phyloP scores from a whole-genome alignment of 305 asterid genomes.

The Vinca major region DNA sequence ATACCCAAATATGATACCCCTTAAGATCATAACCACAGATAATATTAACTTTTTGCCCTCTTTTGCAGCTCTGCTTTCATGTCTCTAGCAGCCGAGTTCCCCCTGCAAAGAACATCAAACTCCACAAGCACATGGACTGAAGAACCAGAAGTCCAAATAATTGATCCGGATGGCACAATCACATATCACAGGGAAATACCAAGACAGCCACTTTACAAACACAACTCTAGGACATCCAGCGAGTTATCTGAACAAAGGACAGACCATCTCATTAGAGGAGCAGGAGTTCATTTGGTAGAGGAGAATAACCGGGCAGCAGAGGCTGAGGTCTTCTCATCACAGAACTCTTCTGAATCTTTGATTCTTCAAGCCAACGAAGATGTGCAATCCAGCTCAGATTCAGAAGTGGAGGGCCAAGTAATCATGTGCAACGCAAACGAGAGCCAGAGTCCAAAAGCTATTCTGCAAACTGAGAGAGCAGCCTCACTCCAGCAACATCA shows the following conservation, averaged over 20 bases:
- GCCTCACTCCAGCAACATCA: constrained; percentile 34
- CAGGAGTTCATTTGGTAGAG: constrained; percentile 20
- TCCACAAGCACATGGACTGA: constrained; percentile 30
- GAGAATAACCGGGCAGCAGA: constrained; percentile 32
- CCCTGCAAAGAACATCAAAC: constrained; percentile 30
- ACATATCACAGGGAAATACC: constrained; percentile 30
- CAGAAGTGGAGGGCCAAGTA: constrained; percentile 54
- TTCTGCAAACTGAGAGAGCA: constrained; percentile 30
- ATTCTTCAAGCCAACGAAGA: constrained; percentile 57
- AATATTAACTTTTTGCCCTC: constrained; percentile 14
- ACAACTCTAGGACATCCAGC: constrained; percentile 24
- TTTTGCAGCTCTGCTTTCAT: constrained; percentile 88
- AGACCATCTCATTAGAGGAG: constrained; percentile 22
- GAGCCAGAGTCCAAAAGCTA: constrained; percentile 22
- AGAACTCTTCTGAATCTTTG: constrained; percentile 66
- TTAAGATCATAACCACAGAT: constrained; percentile 13
- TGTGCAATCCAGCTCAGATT: constrained; percentile 70
- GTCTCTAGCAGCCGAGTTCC: constrained; percentile 85
- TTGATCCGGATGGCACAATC: constrained; percentile 59
- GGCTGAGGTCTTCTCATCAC: constrained; percentile 68
- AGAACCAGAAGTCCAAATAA: constrained; percentile 49
- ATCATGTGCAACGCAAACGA: constrained; percentile 32
- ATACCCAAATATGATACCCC: constrained; percentile 6
- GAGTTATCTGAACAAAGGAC: constrained; percentile 26
- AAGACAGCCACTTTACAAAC: constrained; percentile 28